Base-by-base conservation (phyloP, 495 filamentous ascomycete species). In the Geopyxis carbonaria region DNA sequence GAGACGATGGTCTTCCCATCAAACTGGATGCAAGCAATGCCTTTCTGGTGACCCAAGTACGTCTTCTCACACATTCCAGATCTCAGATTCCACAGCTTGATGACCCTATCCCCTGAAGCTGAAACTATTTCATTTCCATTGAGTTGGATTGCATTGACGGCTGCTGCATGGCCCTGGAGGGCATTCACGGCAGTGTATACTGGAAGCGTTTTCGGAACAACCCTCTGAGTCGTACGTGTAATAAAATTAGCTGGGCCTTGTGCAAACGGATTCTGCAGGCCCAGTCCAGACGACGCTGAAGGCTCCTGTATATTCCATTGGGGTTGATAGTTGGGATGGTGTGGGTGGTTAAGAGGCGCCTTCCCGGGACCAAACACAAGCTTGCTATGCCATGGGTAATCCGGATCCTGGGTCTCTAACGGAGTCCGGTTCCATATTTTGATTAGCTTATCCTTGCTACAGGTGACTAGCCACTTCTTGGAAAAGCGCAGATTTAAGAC, bases 401-500 rank as follows among this genome's bases (percentile, higher is more conserved):
- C 70, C n/a, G 68, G 52, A 43, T 84, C 73, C 10, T 69, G 73
- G 19, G 74, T 68, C 20, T 66, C 61, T 13, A 97, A 63, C 23
- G 75, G 66, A 28, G 60, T 66, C 0, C 91, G 78, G 52, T 81
- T 93, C 74, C 91, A 99, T 8, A 95, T 70, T 50, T 93, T 94
- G 60, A 99, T 89, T 0, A 78, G 75, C 50, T 86, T 86, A 58
- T 99, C 89, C 53, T 95, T 99, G 37, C 85, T 93, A 57, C 89
- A 94, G 1, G 89, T 99, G 5, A 95, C 81, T 15, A 99, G 66
- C 46, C 83, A 91, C 4, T 80, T 72, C 44, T 82, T 72, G 48
- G 93, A 84, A 54, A 95, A 99, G 46, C 79, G 73, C 34, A 99
- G 74, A 53, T 95, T 95, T n/a, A 99, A 61, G 1, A 99, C 83